Conservation (phyloP, 768 basidiomycete genomes). For the Russula brevipes region DNA sequence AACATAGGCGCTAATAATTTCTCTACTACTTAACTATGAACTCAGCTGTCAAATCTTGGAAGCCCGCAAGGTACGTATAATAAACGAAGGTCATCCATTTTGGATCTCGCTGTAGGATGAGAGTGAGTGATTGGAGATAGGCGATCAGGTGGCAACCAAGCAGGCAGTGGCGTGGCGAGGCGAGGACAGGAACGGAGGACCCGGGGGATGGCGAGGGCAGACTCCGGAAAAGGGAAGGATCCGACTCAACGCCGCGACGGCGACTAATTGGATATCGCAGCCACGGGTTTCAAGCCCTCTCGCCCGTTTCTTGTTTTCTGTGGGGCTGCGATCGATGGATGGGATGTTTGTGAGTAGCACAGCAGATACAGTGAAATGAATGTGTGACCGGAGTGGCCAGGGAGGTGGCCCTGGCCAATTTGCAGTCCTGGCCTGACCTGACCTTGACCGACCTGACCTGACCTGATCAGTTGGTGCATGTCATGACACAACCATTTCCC, state of each 20-base stretch:
- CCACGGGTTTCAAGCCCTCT: slow-evolving; percentile 20
- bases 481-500: slow-evolving; percentile 24
- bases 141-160: slow-evolving; percentile 21
- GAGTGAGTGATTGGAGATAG: not conserved
- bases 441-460: not conserved
- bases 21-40: no score
- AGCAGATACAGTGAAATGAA: slow-evolving; percentile 9
- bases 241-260: slow-evolving; percentile 31
- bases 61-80: no score
- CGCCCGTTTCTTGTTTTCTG: not conserved
- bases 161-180: slow-evolving; percentile 23
- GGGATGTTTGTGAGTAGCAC: not conserved
- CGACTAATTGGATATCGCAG: slow-evolving; percentile 16
- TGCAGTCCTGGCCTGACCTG: not conserved
- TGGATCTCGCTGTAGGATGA: no score
- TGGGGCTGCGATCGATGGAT: slow-evolving; percentile 11
- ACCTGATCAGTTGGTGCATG: slow-evolving; percentile 11
- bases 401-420: slow-evolving; percentile 4
- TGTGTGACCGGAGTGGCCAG: slow-evolving; percentile 7
- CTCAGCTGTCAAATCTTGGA: no score
- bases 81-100: no score
- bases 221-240: slow-evolving; percentile 28
- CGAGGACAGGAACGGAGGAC: slow-evolving; percentile 29
- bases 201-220: not conserved
- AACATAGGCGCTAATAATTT: no score